Evolutionary conservation across 192 early-diverging fungal species (phyloP), one percentile per base, ranked within the genome.

Genomic region (Coemansia sp.): DNA sequence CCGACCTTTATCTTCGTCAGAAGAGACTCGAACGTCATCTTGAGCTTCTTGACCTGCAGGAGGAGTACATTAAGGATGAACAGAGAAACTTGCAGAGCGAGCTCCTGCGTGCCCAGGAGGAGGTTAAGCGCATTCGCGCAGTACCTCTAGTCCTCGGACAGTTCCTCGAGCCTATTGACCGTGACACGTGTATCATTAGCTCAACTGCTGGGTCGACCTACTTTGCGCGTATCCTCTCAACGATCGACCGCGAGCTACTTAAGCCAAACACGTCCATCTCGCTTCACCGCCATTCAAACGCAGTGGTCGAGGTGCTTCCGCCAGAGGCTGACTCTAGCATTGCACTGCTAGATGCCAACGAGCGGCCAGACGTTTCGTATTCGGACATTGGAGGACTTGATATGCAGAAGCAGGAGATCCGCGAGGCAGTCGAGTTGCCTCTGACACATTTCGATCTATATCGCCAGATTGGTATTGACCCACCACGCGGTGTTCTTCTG

Each of bases 51-150:
- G 89, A 93, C 51, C 81, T 99, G 23, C 95, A 99, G 81, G 95
- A 99, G 70, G 95, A 98, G 73, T 99, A 98, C 75, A 99, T 99
- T 75, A 96, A 96, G 80, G 93, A 96, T 66, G 95, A 99, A 76
- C 93, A 95, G 82, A 92, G 94, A 81, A 95, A 98, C 74, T 66
- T 99, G 52, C 93, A 96, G 69, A 82, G 91, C 42, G 96, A 99
- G 66, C 81, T 99, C 50, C 81, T 96, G 43, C 86, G 93, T 30
- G 94, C 96, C 21, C 91, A 94, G 72, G 95, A 96, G 62, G 94
- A 99, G 76, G 95, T 99, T 25, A 97, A 98, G 81, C 87, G 97
- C 49, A 97, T 99, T 60, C 88, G 95, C 67, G 94, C 95, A 2
- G 95, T 99, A 13, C 97, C 97, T 14, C 82, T 99, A 50, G 92